phyloP scores from a whole-genome alignment of 176 grass and related monocot genomes.

The Ananas comosus region DNA sequence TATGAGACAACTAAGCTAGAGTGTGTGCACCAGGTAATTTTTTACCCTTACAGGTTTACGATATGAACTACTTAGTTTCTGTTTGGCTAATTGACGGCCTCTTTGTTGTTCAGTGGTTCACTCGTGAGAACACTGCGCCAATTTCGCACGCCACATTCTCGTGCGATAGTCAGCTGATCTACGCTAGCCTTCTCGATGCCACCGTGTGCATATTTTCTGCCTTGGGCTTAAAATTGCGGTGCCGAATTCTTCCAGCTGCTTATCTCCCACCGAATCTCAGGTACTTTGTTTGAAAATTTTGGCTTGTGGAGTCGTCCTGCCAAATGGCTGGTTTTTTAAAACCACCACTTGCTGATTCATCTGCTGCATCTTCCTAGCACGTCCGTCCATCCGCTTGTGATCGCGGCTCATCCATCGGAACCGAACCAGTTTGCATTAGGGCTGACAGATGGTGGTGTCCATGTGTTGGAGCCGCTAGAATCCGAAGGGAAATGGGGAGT shows the following conservation, averaged over 20 bases:
- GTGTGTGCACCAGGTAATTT: conserved; percentile 56
- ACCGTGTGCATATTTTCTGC: conserved; percentile 85
- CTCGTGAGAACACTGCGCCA: conserved; percentile 77
- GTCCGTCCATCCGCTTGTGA: conserved; percentile 74
- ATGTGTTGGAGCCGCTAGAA: conserved; percentile 80
- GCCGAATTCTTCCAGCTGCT: conserved; percentile 74
- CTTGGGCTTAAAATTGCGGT: conserved; percentile 70
- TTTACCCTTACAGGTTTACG: conserved; percentile 1
- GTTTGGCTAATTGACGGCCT: background rate
- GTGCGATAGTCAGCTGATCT: conserved; percentile 96
- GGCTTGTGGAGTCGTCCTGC: no score
- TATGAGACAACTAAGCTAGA: conserved; percentile 90
- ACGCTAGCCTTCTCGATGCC: conserved; percentile 79
- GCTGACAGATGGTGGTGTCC: conserved; percentile 69
- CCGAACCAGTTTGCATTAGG: conserved; percentile 90
- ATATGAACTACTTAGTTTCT: background rate
- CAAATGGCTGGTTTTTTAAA: no score
- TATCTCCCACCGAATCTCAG: conserved; percentile 77
- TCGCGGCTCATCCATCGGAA: conserved; percentile 85
- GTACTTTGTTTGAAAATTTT: conserved; percentile 24
- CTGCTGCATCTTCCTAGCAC: conserved; percentile 40
- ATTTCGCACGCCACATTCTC: conserved; percentile 94
- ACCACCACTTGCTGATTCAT: conserved; percentile 12
- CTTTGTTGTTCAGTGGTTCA: conserved; percentile 56
- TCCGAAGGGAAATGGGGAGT: conserved; percentile 95